Base-by-base conservation (phyloP, 345 rosid species). In the Garcia nutans region DNA sequence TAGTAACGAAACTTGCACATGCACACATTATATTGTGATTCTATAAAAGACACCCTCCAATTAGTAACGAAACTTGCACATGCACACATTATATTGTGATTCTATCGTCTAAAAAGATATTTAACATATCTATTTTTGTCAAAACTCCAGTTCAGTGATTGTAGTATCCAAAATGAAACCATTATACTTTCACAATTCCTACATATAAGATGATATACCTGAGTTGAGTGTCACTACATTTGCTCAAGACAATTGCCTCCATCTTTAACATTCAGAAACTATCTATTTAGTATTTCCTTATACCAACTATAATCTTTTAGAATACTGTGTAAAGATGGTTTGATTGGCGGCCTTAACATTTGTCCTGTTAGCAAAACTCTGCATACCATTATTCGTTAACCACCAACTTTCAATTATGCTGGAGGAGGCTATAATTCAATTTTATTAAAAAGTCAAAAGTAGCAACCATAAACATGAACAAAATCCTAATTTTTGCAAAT, bases 351-450 rank as follows among this genome's bases (percentile, higher is more conserved):
- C 12, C 56, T 52, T 52, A 52, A 52, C 5, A 15, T 23, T 68
- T 68, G 23, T 22, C 2, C 37, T 72, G 24, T 72, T 42, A 12
- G 41, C 76, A 11, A 61, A 19, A 59, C 67, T 73, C 76, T 41
- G n/a, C 37, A 45, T 10, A 59, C 19, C 60, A 63, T 47, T 52
- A n/a, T 22, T 42, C 26, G 7, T 20, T 73, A 28, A 28, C 33
- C 59, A 45, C 12, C 1, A 73, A 10, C 42, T 13, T 44, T 72
- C 17, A 47, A 63, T 42, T 19, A 58, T 42, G 52, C 28, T 23
- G 26, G 41, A 16, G 26, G 15, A n/a, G 54, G 54, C 15, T 10
- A 42, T 0, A 42, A 44, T 42, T 44, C 54, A 10, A 42, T 66
- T 66, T 42, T n/a, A 66, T 31, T 4, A 6, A 63, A 16, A 52